phyloP scores from a whole-genome alignment of 2,329 filamentous ascomycete species.

The Alternaria incomplexa region DNA sequence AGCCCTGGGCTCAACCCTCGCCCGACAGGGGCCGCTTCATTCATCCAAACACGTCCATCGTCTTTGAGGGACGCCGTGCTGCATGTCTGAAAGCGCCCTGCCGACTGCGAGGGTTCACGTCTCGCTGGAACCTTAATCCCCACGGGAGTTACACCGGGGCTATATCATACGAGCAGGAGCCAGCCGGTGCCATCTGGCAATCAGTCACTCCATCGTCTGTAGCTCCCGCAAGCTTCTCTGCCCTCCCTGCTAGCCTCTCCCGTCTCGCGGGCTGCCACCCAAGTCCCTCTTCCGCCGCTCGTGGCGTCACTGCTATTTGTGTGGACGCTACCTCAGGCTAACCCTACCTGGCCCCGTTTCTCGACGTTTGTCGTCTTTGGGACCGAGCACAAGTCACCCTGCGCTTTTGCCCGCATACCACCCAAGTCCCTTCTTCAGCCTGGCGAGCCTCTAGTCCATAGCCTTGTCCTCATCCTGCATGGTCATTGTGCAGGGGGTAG shows the following conservation, averaged over 20 bases:
- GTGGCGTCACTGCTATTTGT: slow-evolving; percentile 47
- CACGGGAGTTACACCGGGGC: slow-evolving; percentile 48
- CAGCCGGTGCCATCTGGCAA: slow-evolving; percentile 39
- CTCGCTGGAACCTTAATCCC: slow-evolving; percentile 40
- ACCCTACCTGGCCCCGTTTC: slow-evolving; percentile 37
- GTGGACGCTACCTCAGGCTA: slow-evolving; percentile 32
- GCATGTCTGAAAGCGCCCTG: not conserved
- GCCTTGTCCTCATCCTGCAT: slow-evolving; percentile 48
- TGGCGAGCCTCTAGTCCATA: slow-evolving; percentile 36
- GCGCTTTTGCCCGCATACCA: slow-evolving; percentile 40
- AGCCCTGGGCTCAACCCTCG: slow-evolving; percentile 13
- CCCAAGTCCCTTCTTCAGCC: slow-evolving; percentile 35
- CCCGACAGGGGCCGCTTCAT: slow-evolving; percentile 1
- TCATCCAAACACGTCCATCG: not conserved
- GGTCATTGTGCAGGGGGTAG: slow-evolving; percentile 43
- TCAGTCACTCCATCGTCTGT: slow-evolving; percentile 39
- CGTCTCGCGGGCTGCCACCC: slow-evolving; percentile 43
- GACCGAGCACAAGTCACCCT: slow-evolving; percentile 47
- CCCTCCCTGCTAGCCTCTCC: slow-evolving; percentile 46
- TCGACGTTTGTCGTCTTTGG: slow-evolving; percentile 38
- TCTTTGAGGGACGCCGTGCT: not conserved
- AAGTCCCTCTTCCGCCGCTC: slow-evolving; percentile 35
- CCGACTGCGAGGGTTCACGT: slow-evolving; percentile 33
- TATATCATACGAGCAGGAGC: slow-evolving; percentile 49
- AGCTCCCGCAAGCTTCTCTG: slow-evolving; percentile 47